A percentile compares a stretch with the other conserved stretches of the same genome.
These are phyloP conservation scores for Boletus coccyginus DNA, from an alignment of 768 basidiomycete species.

Conservation along the genomic window DNA sequence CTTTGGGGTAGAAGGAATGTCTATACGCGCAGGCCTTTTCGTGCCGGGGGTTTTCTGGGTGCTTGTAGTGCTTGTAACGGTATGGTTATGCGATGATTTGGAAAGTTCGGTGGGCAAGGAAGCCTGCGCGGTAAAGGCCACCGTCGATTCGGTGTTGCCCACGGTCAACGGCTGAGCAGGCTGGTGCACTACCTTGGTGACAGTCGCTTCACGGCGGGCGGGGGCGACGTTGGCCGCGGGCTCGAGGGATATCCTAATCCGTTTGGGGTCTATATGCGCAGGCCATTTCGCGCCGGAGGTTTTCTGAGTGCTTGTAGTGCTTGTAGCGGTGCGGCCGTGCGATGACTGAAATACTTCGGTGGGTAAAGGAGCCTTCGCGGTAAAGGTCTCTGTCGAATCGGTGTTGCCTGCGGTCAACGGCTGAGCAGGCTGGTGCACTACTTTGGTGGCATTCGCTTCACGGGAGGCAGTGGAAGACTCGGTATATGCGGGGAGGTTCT, in stretches of 20 bases:
- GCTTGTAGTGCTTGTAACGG: neutral
- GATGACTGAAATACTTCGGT: neutral
- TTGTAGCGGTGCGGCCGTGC: neutral
- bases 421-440: neutral
- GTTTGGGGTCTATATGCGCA: slow-evolving; percentile 24
- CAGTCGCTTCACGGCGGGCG: no score
- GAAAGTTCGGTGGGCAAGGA: neutral
- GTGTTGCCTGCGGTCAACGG: neutral
- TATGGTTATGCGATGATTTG: neutral
- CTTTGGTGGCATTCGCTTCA: neutral
- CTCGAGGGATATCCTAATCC: slow-evolving; percentile 3
- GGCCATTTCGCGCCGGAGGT: slow-evolving; percentile 11
- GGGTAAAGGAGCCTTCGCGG: neutral
- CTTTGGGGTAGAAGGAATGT: slow-evolving; percentile 10
- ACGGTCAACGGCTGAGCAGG: neutral
- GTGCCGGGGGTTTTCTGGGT: neutral
- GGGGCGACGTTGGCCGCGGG: neutral
- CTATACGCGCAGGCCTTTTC: slow-evolving; percentile 25
- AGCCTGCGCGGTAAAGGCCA: neutral
- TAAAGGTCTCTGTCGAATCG: neutral
- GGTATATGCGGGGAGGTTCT: neutral
- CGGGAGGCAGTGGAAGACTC: neutral
- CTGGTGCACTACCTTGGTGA: neutral
- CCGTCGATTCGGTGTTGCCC: neutral
- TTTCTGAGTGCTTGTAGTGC: neutral